Evolutionary conservation across 2,329 filamentous ascomycete genomes (phyloP).

Genomic region (Ceratocystis colombiana): DNA sequence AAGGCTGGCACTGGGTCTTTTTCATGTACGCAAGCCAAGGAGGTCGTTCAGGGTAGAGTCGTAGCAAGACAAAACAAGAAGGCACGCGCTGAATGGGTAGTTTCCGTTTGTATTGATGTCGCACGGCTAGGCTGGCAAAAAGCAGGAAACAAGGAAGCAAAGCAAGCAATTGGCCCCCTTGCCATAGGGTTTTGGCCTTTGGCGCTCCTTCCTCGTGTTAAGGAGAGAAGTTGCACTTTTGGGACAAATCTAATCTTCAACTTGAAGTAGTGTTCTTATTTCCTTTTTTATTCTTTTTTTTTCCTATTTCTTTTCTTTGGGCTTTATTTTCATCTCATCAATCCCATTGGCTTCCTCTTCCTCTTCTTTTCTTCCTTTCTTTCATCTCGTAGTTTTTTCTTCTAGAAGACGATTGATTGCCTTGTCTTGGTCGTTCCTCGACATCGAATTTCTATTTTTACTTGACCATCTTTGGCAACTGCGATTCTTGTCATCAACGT

Average conservation of each 20-base stretch:
- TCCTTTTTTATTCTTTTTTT: constrained; percentile 13
- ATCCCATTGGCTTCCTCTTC: neutral
- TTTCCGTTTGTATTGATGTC: neutral
- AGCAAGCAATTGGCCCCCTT: neutral
- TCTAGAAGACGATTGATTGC: constrained; percentile 6
- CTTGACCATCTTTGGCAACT: neutral
- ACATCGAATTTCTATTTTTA: neutral
- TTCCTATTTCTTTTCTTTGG: constrained; percentile 7
- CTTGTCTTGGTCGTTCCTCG: constrained; percentile 2
- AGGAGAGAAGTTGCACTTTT: constrained; percentile 13
- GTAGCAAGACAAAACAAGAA: neutral
- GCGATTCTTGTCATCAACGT: constrained; percentile 7
- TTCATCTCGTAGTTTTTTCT: neutral
- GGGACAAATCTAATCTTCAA: constrained; percentile 8
- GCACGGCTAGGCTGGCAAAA: constrained; percentile 8
- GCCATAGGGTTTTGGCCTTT: constrained; percentile 10
- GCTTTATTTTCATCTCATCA: constrained; percentile 4
- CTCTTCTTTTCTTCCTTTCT: constrained; percentile 10
- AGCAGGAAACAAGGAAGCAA: neutral
- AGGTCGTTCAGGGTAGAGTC: neutral
- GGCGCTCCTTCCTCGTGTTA: constrained; percentile 14
- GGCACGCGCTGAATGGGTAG: neutral
- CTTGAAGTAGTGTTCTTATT: neutral
- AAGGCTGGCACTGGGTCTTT: neutral
- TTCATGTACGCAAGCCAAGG: neutral